These are phyloP conservation scores for Plasmodium gonderi DNA, from an alignment of 169 alveolate genomes.

Conservation along the genomic window DNA sequence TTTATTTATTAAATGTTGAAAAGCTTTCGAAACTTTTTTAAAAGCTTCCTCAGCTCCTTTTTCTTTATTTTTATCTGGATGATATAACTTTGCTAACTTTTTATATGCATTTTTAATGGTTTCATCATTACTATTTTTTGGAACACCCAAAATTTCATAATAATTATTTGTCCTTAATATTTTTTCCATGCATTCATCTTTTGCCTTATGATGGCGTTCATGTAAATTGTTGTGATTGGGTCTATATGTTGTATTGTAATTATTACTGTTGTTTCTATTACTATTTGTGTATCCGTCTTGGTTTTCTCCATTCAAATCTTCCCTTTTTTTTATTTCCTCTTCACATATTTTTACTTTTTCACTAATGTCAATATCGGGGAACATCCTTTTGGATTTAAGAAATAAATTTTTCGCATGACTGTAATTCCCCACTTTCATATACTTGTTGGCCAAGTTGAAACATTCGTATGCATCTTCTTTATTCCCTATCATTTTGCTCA, in stretches of 20 bases:
- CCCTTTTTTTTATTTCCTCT: conserved; percentile 58
- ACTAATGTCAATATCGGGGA: conserved; percentile 68
- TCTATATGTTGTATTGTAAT: conserved; percentile 14
- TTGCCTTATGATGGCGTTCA: conserved; percentile 50
- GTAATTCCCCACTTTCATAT: conserved; percentile 64
- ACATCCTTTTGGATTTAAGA: conserved; percentile 60
- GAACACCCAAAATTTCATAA: conserved; percentile 93
- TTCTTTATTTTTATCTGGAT: conserved; percentile 97
- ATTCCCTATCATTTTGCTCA: conserved; percentile 56
- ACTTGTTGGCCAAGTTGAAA: conserved; percentile 49
- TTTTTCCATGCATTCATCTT: conserved; percentile 77
- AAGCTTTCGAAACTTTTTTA: conserved; percentile 94
- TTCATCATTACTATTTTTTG: conserved; percentile 90
- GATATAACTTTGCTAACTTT: conserved; percentile 95
- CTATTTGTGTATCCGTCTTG: neutral
- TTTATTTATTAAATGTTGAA: conserved; percentile 91
- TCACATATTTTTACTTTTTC: conserved; percentile 69
- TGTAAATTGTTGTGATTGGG: conserved; percentile 12
- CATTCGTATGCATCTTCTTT: conserved; percentile 73
- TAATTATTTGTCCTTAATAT: conserved; percentile 89
- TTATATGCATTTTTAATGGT: conserved; percentile 94
- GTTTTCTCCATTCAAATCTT: neutral
- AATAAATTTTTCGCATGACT: conserved; percentile 70
- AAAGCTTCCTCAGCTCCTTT: conserved; percentile 96
- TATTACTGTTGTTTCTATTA: conserved; percentile 1